Evolutionary conservation across 2,329 filamentous ascomycete genomes (phyloP).

Genomic region (Pseudocercospora ulei): DNA sequence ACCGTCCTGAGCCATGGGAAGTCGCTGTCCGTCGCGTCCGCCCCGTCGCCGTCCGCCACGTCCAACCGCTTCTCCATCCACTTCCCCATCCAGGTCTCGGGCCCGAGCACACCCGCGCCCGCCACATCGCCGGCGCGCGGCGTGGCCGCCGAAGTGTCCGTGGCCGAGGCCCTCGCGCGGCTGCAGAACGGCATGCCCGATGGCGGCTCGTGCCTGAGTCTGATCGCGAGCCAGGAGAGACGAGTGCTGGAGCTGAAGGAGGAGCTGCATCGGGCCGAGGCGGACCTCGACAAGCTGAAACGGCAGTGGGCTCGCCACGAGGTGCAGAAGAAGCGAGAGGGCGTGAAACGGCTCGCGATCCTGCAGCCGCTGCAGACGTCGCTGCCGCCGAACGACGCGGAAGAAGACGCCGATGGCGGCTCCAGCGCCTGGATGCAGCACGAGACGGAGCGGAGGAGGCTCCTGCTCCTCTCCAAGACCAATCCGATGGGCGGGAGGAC

Average conservation of each 20-base stretch:
- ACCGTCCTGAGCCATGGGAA: constrained; percentile 29
- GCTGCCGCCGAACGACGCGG: constrained; percentile 33
- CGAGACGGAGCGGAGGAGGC: constrained; percentile 66
- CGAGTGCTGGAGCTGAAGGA: constrained; percentile 83
- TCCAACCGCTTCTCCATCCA: constrained; percentile 43
- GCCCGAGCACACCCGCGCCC: constrained; percentile 30
- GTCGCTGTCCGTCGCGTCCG: constrained; percentile 26
- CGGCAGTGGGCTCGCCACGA: constrained; percentile 73
- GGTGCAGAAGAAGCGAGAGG: constrained; percentile 61
- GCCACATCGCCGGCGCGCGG: constrained; percentile 29
- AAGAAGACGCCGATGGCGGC: constrained; percentile 42
- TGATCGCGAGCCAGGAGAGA: constrained; percentile 84
- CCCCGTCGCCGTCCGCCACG: constrained; percentile 17
- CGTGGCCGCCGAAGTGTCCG: constrained; percentile 18
- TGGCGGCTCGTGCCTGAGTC: constrained; percentile 60
- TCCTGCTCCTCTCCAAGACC: constrained; percentile 48
- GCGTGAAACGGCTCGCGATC: constrained; percentile 52
- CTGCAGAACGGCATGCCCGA: constrained; percentile 7
- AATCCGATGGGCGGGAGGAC: constrained; percentile 43
- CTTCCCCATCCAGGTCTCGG: constrained; percentile 41
- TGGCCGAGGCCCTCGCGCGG: constrained; percentile 10
- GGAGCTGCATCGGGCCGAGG: constrained; percentile 74
- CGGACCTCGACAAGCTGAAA: constrained; percentile 66
- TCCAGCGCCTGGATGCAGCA: constrained; percentile 39
- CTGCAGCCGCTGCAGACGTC: constrained; percentile 46